Percentiles rank a stretch among this genome's conserved stretches.
Evolutionary conservation across 163 green algal genomes (phyloP).

Genomic region (Chlorella variabilis): DNA sequence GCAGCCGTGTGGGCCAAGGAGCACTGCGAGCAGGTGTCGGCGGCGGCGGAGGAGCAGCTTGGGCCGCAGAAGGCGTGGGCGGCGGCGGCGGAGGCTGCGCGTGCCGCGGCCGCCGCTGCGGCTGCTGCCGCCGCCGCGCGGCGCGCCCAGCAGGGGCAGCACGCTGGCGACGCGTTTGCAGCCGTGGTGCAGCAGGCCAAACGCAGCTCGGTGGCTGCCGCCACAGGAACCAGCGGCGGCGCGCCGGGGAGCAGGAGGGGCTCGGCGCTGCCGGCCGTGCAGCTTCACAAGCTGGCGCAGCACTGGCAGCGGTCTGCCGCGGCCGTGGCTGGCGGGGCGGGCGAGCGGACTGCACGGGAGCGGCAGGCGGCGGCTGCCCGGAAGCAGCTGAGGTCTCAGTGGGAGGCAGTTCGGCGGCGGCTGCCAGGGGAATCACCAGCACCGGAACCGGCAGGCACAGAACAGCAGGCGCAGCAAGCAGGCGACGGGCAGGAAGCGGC

Average conservation of each 20-base stretch:
- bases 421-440: background rate
- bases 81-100: background rate
- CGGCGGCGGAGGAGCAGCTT: background rate
- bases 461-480: background rate
- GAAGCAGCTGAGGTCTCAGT: slow-evolving; percentile 1
- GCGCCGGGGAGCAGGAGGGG: background rate
- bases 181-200: slow-evolving; percentile 1
- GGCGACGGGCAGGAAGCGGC: background rate
- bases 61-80: background rate
- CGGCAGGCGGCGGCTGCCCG: background rate
- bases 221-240: too few relatives aligned
- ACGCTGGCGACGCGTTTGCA: background rate
- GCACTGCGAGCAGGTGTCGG: background rate
- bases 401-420: background rate
- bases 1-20: slow-evolving; percentile 29
- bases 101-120: background rate
- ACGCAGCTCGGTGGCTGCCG: background rate
- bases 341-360: background rate
- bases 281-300: background rate
- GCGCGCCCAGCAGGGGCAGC: background rate
- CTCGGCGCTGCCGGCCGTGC: background rate
- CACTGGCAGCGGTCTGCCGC: slow-evolving; percentile 7
- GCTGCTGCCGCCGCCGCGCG: background rate
- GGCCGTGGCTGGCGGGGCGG: background rate
- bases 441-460: background rate